Conservation (phyloP, 2,329 filamentous ascomycete genomes). For the Phaeosphaeriaceae sp. region DNA sequence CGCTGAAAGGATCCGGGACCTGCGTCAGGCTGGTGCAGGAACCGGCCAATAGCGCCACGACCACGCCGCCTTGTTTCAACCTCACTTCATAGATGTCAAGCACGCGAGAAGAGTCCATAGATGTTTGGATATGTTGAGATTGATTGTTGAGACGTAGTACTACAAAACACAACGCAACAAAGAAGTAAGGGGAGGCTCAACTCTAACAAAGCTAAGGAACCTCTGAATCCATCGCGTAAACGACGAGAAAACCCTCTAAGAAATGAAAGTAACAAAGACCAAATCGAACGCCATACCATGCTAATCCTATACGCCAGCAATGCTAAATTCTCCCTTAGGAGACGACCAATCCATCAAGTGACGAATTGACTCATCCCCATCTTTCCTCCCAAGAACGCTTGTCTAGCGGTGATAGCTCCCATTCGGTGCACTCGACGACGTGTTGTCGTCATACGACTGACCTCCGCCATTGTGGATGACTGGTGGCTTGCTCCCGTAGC, state of each 20-base stretch:
- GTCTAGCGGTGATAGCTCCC: slow-evolving; percentile 40
- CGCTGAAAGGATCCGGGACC: not conserved
- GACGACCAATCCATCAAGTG: not conserved
- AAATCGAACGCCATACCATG: not conserved
- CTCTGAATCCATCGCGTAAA: not conserved
- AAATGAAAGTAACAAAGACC: not conserved
- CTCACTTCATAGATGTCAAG: not conserved
- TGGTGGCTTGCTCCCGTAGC: slow-evolving; percentile 38
- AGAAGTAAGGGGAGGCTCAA: slow-evolving; percentile 2
- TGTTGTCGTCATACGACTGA: slow-evolving; percentile 35
- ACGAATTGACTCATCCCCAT: not conserved
- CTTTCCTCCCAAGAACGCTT: too few species aligned
- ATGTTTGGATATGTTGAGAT: not conserved
- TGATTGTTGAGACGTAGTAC: not conserved
- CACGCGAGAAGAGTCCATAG: not conserved
- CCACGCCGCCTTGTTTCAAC: not conserved
- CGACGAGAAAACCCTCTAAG: not conserved
- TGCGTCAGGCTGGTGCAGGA: not conserved
- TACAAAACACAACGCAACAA: not conserved
- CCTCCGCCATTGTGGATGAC: slow-evolving; percentile 42
- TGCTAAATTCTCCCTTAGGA: not conserved
- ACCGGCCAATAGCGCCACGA: not conserved
- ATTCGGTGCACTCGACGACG: slow-evolving; percentile 35
- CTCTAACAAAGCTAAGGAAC: not conserved
- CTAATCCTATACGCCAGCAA: not conserved